Base-by-base conservation (phyloP, 164 flowering plant genomes). In the Brasenia schreberi region DNA sequence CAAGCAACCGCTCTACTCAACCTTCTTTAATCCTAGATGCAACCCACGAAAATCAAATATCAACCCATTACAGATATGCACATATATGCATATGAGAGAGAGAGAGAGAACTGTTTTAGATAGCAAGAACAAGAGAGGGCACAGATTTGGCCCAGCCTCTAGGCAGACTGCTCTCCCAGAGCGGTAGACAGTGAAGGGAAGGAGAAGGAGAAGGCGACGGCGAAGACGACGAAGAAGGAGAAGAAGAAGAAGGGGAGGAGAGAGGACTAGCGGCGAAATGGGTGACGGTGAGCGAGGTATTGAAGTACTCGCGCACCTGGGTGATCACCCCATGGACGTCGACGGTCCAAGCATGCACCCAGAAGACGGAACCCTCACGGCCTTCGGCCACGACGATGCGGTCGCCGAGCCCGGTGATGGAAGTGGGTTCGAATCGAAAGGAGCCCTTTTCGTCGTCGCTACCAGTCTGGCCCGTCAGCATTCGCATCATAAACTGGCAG, bases 401-500 rank as follows among this genome's bases (percentile, higher is more conserved):
- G 59, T 65, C 42, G 12, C 69, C 69, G 42, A 71, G 17, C 33
- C 66, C 62, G 19, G 44, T 33, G 66, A 66, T 19, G 39, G 65
- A 65, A 18, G 49, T 42, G 4, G 66, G 73, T 7, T 19, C 19
- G 68, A 71, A 71, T 5, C 6, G 33, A 49, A 71, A 71, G 17
- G 62, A 17, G 14, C 49, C 43, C 3, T 53, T 27, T 5, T 12
- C 12, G 18, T 62, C 17, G 45, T 44, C 60, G 42, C 72, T 49
- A 9, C 16, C 4, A 2, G 10, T 9, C 33, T 61, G 19, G 42
- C 93, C 92, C 45, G 96, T 85, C 68, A 86, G 85, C 19, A 89
- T 72, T 71, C 81, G 92, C 92, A 89, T 88, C 89, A 92, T 61
- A 81, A 74, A 83, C 75, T 92, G 98, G 81, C 83, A 88, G 9